Evolutionary conservation across 106 monocot species (phyloP).

Genomic region (Triglochin maritima): DNA sequence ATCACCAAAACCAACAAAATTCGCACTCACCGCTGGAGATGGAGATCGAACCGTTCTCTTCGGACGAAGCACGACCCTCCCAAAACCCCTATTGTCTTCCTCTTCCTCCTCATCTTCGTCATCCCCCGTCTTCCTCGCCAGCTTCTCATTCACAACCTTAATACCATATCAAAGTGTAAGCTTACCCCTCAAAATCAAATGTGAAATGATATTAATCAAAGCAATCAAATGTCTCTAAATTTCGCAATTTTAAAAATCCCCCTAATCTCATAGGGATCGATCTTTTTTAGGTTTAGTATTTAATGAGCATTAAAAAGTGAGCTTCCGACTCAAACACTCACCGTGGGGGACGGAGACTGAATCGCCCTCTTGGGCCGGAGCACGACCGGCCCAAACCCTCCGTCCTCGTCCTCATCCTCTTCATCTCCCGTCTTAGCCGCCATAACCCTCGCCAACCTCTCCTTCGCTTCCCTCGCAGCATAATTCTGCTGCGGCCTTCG

Average conservation of each 20-base stretch:
- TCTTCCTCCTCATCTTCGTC: slow-evolving; percentile 7
- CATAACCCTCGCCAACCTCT: slow-evolving; percentile 48
- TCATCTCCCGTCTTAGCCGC: slow-evolving; percentile 21
- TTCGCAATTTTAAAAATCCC: neutral
- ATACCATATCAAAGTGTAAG: slow-evolving; percentile 8
- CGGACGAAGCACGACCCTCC: too few relatives aligned
- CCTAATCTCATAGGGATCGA: neutral
- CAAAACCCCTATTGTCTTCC: slow-evolving; percentile 7
- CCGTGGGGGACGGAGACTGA: slow-evolving; percentile 32
- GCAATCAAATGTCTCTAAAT: too few relatives aligned
- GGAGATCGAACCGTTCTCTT: slow-evolving; percentile 1
- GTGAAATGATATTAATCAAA: too few relatives aligned
- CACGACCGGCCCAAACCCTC: neutral
- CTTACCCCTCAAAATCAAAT: too few relatives aligned
- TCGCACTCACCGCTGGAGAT: slow-evolving; percentile 17
- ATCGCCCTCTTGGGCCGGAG: neutral
- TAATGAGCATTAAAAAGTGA: neutral
- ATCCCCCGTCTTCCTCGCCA: slow-evolving; percentile 45
- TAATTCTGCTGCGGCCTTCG: slow-evolving; percentile 20
- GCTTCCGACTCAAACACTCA: neutral
- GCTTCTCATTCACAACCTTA: slow-evolving; percentile 41
- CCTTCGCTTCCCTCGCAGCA: slow-evolving; percentile 42
- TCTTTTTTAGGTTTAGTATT: neutral
- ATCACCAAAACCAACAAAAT: too few relatives aligned
- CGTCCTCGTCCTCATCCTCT: slow-evolving; percentile 12